Base-by-base conservation (phyloP, 768 basidiomycete genomes). In the Thelephora aurantiotincta region DNA sequence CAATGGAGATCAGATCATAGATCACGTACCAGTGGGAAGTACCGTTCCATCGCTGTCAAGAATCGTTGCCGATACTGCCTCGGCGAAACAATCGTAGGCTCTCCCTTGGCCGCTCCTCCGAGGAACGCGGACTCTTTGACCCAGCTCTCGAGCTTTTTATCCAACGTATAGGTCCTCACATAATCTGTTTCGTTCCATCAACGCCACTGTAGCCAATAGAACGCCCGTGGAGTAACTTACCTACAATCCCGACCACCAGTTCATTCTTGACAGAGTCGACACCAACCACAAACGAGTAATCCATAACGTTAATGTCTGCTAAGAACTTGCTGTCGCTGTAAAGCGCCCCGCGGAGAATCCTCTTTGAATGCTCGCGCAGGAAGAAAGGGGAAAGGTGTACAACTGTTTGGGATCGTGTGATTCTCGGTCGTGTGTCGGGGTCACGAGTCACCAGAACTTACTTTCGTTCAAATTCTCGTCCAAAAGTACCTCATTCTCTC, bases 111-210 rank as follows among this genome's bases (percentile, higher is more conserved):
- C 38, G 75, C 74, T 18, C 78, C 84, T 42, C 89, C 92, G 19
- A 98, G 68, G 64, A 93, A 91, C 0, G 87, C 75, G 2, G 89
- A 82, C 55, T 98, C 96, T 59, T 98, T 99, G 38, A 97, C 90
- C 92, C 90, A 96, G 51, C 83, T 97, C 66, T 98, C 96, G 14
- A 99, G 68, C 55, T 91, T 92, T 69, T 99, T 99, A 68, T 99
- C 96, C 91, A 91, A 96, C 0, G 90, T 94, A 58, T 93, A 94
- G 3, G 91, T 92, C 7, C 92, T 83, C 53, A 94, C 88, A 58
- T 91, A 96, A 61, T 96, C 91, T 93, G 47, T n/a, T 26, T 44
- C n/a, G 48, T 44, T 14, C 19, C 14, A 13, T 33, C 49, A 2
- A 49, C 36, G 12, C 43, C 11, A 38, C 0, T n/a, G 23, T 30